phyloP scores from a whole-genome alignment of 345 rosid genomes.

The Rhodamnia rubescens region DNA sequence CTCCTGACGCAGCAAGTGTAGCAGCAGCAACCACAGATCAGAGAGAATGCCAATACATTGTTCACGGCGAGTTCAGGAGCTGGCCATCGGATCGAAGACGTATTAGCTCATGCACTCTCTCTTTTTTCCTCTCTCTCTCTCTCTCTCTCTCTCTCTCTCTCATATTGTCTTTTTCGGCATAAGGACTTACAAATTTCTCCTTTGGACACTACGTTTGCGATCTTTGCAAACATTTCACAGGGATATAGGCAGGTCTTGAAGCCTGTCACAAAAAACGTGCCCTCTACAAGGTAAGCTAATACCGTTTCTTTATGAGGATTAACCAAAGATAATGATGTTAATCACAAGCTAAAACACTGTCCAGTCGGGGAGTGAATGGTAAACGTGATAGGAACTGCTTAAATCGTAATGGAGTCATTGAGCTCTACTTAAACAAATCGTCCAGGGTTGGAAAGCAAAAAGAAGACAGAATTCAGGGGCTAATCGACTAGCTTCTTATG shows the following conservation, averaged over 20 bases:
- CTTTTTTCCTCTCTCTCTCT: neutral
- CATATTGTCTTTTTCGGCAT: neutral
- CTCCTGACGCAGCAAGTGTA: conserved; percentile 82
- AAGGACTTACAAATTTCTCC: conserved; percentile 64
- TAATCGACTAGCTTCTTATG: neutral
- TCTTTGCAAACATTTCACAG: conserved; percentile 70
- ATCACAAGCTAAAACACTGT: neutral
- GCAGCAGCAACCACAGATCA: conserved; percentile 83
- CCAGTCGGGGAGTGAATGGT: neutral
- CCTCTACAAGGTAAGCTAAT: neutral
- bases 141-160: too few species aligned
- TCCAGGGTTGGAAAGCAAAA: neutral
- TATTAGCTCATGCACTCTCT: neutral
- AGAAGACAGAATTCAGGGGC: neutral
- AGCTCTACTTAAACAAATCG: neutral
- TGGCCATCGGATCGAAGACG: conserved; percentile 15
- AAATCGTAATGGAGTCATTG: neutral
- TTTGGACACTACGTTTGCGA: conserved; percentile 58
- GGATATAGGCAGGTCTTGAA: conserved; percentile 72
- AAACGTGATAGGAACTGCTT: neutral
- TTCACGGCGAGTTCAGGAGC: conserved; percentile 81
- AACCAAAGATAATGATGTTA: neutral
- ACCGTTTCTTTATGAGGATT: neutral
- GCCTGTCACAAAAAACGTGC: conserved; percentile 27
- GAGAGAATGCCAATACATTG: conserved; percentile 72